phyloP scores from a whole-genome alignment of 768 basidiomycete species.

The Hypholoma sublateritium region DNA sequence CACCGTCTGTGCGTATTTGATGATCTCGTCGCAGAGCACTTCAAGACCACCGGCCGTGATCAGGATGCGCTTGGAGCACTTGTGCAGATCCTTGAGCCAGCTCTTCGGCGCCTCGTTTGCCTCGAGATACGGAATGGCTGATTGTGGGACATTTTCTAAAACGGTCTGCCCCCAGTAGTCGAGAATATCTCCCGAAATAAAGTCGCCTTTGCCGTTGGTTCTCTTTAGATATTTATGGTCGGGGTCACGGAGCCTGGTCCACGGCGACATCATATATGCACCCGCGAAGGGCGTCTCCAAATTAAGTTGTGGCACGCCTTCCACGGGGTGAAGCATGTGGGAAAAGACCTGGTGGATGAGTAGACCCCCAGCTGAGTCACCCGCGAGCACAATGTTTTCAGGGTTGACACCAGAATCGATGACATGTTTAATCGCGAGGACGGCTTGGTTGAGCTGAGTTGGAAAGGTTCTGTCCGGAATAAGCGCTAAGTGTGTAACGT shows the following conservation, averaged over 20 bases:
- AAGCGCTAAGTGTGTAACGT: constrained; percentile 20
- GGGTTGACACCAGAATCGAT: constrained; percentile 28
- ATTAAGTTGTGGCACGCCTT: constrained; percentile 21
- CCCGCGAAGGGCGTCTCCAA: constrained; percentile 27
- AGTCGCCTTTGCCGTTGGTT: constrained; percentile 10
- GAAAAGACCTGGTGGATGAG: constrained; percentile 37
- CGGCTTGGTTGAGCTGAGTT: constrained; percentile 30
- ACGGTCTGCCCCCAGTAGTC: constrained; percentile 20
- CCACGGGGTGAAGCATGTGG: constrained; percentile 35
- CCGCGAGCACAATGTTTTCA: constrained; percentile 30
- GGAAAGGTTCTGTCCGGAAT: constrained; percentile 34
- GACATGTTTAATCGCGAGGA: constrained; percentile 30
- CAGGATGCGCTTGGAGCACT: constrained; percentile 22
- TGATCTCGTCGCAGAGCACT: constrained; percentile 24
- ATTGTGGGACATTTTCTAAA: constrained; percentile 24
- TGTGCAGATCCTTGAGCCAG: constrained; percentile 26
- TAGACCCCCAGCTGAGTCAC: constrained; percentile 41
- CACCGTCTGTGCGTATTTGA: constrained; percentile 15
- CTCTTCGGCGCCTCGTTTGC: constrained; percentile 18
- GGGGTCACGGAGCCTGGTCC: constrained; percentile 8
- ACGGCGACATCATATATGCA: constrained; percentile 35
- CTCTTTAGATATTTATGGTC: not conserved
- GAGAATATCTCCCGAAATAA: constrained; percentile 9
- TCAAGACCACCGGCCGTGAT: constrained; percentile 27
- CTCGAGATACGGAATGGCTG: constrained; percentile 22